Evolutionary conservation across 2,329 filamentous ascomycete genomes (phyloP), one percentile per base, ranked within the genome.

Genomic region (Cercospora zeae-maydis): DNA sequence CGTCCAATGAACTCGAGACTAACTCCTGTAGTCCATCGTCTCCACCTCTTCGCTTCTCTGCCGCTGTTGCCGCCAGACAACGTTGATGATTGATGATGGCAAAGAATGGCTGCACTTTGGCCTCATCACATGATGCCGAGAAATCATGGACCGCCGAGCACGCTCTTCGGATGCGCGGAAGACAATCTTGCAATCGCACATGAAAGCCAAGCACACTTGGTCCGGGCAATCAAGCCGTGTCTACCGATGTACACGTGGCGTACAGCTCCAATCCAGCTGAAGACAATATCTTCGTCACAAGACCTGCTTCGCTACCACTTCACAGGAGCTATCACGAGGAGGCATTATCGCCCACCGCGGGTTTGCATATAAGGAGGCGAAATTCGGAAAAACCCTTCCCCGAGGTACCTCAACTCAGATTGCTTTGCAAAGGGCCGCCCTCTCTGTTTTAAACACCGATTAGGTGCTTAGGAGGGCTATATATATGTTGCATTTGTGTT

Each of bases 1-100:
- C 49, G 21, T 33, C 49, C 49, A 53, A 53, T 34, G 27, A 53
- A 53, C 49, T 53, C 31, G n/a, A 52, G n/a, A n/a, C n/a, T n/a
- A n/a, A n/a, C n/a, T n/a, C 33, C 24, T 13, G 27, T 16, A 13
- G 1, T 13, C 27, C 2, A 7, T 19, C 14, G 14, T 4, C 27
- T 4, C 30, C 47, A 27, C 27, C 16, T 14, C 49, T 31, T 9
- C 30, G 27, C 49, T 19, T 1, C 30, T 33, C 9, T 4, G 30
- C 16, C 47, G 47, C 16, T 16, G 24, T 3, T 13, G n/a, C 24
- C 16, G 24, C 42, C 30, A 52, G 7, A 24, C n/a, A 3, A n/a
- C n/a, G n/a, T n/a, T n/a, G n/a, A n/a, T n/a, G n/a, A n/a, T n/a
- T n/a, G n/a, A n/a, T n/a, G n/a, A n/a, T n/a, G n/a, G 21, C 16